Conservation (phyloP, 2,329 filamentous ascomycete genomes). For the Scorias spongiosa region DNA sequence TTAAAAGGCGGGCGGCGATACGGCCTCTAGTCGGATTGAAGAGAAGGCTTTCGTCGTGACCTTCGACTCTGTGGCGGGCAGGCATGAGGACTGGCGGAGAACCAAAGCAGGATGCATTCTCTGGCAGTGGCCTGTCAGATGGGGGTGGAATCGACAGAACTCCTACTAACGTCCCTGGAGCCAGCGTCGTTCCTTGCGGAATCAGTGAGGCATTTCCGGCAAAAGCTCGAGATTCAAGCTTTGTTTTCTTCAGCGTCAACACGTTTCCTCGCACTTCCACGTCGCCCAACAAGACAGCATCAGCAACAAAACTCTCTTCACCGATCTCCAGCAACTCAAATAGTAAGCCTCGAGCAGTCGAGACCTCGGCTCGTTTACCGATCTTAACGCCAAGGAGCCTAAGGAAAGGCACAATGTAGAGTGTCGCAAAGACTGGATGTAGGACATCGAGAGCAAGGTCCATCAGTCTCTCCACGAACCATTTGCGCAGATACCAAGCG, state of each 20-base stretch:
- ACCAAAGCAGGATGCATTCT: no score
- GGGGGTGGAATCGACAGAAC: no score
- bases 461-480: conserved; percentile 12
- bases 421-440: conserved; percentile 11
- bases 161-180: conserved; percentile 5
- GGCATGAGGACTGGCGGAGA: no score
- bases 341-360: conserved; percentile 9
- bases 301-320: conserved; percentile 11
- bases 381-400: conserved; percentile 10
- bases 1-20: conserved; percentile 9
- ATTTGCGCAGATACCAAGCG: conserved; percentile 10
- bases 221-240: conserved; percentile 9
- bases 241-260: conserved; percentile 11
- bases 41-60: conserved; percentile 7
- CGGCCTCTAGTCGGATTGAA: conserved; percentile 9
- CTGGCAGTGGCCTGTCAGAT: no score
- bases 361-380: conserved; percentile 11
- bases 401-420: conserved; percentile 13
- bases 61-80: no score
- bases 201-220: conserved; percentile 11
- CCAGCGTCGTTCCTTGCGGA: conserved; percentile 10
- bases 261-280: conserved; percentile 8
- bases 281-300: conserved; percentile 10
- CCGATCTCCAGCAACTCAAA: conserved; percentile 12
- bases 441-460: conserved; percentile 12